These are phyloP conservation scores for Fusarium clavum DNA, from an alignment of 2,329 filamentous ascomycete genomes.

Conservation along the genomic window DNA sequence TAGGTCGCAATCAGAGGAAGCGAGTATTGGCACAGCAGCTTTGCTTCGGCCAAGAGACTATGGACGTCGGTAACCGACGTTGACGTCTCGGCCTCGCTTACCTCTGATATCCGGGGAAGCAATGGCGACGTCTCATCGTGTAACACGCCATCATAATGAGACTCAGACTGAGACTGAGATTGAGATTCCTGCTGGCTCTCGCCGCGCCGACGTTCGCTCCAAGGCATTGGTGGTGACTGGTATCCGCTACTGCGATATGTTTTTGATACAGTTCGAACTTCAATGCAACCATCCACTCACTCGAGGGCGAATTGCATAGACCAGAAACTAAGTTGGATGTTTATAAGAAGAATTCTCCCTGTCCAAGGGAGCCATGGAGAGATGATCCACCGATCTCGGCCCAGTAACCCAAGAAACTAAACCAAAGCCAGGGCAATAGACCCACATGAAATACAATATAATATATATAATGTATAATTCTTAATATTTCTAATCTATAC, in stretches of 20 bases:
- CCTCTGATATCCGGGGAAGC: constrained; percentile 24
- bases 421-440: background rate
- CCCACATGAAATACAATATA: background rate
- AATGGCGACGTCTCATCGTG: constrained; percentile 35
- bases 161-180: background rate
- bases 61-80: constrained; percentile 14
- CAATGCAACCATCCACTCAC: constrained; percentile 18
- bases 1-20: constrained; percentile 64
- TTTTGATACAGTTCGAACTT: constrained; percentile 7
- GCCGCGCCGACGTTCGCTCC: constrained; percentile 15
- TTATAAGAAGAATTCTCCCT: constrained; percentile 25
- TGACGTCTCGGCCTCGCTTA: constrained; percentile 4
- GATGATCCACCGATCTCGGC: constrained; percentile 31
- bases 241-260: background rate
- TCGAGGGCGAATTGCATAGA: constrained; percentile 12
- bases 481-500: background rate
- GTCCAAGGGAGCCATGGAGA: constrained; percentile 2
- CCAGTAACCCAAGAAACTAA: constrained; percentile 6
- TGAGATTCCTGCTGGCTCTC: constrained; percentile 6
- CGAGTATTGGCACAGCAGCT: constrained; percentile 47
- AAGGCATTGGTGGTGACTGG: constrained; percentile 13
- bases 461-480: background rate
- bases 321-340: background rate
- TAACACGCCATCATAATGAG: constrained; percentile 21
- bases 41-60: constrained; percentile 32